Percentiles rank a stretch among this genome's conserved stretches.
These are phyloP conservation scores for Rachicladosporium sp. DNA, from an alignment of 2,329 filamentous ascomycete species.

Conservation along the genomic window DNA sequence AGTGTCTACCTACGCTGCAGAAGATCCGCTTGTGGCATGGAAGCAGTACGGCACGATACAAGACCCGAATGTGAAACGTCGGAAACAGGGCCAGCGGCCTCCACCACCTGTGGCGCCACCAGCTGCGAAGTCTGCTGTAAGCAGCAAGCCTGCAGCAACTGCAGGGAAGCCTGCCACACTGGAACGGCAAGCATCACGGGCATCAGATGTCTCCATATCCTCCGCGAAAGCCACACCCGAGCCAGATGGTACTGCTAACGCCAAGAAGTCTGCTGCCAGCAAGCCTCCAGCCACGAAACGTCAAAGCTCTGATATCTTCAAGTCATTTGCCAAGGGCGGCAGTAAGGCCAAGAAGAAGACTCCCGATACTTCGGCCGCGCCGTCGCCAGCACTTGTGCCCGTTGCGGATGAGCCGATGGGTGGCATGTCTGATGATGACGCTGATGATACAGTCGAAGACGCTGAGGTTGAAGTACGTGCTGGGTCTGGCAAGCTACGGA, in stretches of 20 bases:
- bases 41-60: constrained; percentile 61
- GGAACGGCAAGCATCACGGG: constrained; percentile 12
- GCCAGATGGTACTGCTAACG: constrained; percentile 6
- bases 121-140: constrained; percentile 20
- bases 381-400: constrained; percentile 26
- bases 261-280: constrained; percentile 28
- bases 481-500: constrained; percentile 32
- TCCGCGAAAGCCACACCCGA: constrained; percentile 10
- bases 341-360: constrained; percentile 18
- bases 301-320: constrained; percentile 56
- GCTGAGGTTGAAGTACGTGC: constrained; percentile 37
- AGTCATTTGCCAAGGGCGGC: constrained; percentile 57
- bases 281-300: constrained; percentile 40
- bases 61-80: constrained; percentile 55
- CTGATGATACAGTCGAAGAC: constrained; percentile 41
- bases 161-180: constrained; percentile 11
- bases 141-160: constrained; percentile 9
- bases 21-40: constrained; percentile 47
- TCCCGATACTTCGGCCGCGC: constrained; percentile 25
- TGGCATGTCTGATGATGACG: constrained; percentile 36
- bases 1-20: constrained; percentile 40
- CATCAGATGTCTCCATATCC: constrained; percentile 8
- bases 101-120: constrained; percentile 23
- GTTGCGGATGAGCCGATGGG: constrained; percentile 20
- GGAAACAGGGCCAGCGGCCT: constrained; percentile 30